A percentile compares a stretch with the other conserved stretches of the same genome.
phyloP scores from a whole-genome alignment of 1,139 yeast species.

The Lodderomyces theae region DNA sequence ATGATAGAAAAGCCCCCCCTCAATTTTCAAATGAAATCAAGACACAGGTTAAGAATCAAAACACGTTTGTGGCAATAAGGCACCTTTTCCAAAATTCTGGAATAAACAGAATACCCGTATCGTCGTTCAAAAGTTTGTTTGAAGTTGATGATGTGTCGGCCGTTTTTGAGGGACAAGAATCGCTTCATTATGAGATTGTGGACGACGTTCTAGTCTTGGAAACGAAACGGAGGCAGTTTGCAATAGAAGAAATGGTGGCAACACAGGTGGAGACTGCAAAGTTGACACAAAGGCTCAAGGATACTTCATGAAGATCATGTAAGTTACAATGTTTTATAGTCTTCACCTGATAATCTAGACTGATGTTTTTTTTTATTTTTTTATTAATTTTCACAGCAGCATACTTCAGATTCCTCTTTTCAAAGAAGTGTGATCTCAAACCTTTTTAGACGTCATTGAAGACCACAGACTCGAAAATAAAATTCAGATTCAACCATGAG shows the following conservation, averaged over 20 bases:
- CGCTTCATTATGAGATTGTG: slow-evolving; percentile 1
- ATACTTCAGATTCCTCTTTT: no score
- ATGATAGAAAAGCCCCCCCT: background rate
- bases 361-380: no score
- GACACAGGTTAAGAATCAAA: background rate
- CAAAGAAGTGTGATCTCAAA: no score
- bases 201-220: background rate
- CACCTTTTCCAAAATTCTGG: background rate
- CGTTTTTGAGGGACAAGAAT: slow-evolving; percentile 2
- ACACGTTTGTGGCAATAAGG: background rate
- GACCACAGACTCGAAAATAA: no score
- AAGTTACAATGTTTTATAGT: background rate
- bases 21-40: background rate
- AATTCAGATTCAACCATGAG: no score
- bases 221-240: background rate
- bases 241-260: background rate
- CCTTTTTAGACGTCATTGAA: no score
- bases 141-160: background rate
- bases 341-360: no score
- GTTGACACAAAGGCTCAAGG: background rate
- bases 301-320: background rate
- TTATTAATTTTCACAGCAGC: no score
- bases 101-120: background rate
- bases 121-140: background rate
- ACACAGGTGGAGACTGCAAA: background rate